These are phyloP conservation scores for Hansenula lynferdii DNA, from an alignment of 1,139 yeast genomes.

Conservation along the genomic window DNA sequence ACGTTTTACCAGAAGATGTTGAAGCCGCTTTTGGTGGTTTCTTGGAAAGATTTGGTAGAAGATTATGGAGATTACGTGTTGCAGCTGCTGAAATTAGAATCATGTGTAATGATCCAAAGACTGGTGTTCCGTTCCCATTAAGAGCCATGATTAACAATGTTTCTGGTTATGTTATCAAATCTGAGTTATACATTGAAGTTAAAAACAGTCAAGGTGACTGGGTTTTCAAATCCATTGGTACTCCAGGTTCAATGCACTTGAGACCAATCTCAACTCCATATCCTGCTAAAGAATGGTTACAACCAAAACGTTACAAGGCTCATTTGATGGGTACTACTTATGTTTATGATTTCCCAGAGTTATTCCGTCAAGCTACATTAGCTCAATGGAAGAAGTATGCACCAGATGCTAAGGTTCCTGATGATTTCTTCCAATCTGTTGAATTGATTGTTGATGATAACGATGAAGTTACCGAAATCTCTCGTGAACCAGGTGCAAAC, in stretches of 20 bases:
- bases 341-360: conserved; percentile 97
- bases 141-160: conserved; percentile 96
- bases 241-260: conserved; percentile 95
- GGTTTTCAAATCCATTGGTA: conserved; percentile 93
- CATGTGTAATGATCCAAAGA: conserved; percentile 83
- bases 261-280: conserved; percentile 94
- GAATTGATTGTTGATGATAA: conserved; percentile 83
- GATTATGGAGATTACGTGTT: conserved; percentile 94
- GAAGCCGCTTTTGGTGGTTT: conserved; percentile 97
- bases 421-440: conserved; percentile 69
- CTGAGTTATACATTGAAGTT: conserved; percentile 91
- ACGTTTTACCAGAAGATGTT: conserved; percentile 90
- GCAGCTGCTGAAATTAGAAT: conserved; percentile 97
- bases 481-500: conserved; percentile 95
- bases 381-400: conserved; percentile 77
- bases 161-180: conserved; percentile 94
- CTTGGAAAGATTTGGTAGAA: conserved; percentile 95
- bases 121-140: conserved; percentile 89
- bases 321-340: conserved; percentile 98
- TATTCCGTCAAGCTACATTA: conserved; percentile 88
- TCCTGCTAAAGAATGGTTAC: conserved; percentile 96
- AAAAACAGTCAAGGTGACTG: conserved; percentile 90
- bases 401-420: conserved; percentile 56
- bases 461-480: conserved; percentile 79
- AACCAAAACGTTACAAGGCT: conserved; percentile 97